phyloP scores from a whole-genome alignment of 2,329 filamentous ascomycete species.

The Fusarium metavorans region DNA sequence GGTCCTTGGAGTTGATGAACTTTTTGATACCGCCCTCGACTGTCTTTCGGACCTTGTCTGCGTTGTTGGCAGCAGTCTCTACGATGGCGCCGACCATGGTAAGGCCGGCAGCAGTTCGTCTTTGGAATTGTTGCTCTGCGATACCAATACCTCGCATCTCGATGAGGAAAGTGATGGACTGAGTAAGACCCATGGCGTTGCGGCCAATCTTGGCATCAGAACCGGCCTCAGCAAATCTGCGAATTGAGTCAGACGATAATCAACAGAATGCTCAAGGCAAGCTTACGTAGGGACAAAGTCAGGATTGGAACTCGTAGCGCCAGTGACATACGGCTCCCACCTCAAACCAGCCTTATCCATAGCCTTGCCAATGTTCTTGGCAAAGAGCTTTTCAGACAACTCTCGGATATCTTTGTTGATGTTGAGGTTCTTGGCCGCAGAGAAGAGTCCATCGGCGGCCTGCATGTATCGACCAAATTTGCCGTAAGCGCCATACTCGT shows the following conservation, averaged over 20 bases:
- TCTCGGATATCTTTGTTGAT: conserved; percentile 47
- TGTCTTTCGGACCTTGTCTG: conserved; percentile 41
- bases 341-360: conserved; percentile 45
- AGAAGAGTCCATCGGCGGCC: conserved; percentile 47
- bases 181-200: conserved; percentile 46
- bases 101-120: conserved; percentile 44
- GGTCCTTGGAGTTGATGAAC: conserved; percentile 44
- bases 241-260: fast-evolving
- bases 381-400: conserved; percentile 46
- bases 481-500: conserved; percentile 44
- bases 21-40: conserved; percentile 42
- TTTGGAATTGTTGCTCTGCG: conserved; percentile 47
- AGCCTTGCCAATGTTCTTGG: conserved; percentile 42
- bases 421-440: conserved; percentile 51
- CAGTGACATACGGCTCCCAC: conserved; percentile 47
- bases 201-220: conserved; percentile 48
- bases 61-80: conserved; percentile 46
- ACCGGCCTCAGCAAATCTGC: conserved; percentile 43
- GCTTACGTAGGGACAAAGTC: conserved; percentile 27
- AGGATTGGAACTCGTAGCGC: conserved; percentile 26
- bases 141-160: conserved; percentile 49
- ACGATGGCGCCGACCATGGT: conserved; percentile 45
- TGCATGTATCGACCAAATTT: conserved; percentile 41
- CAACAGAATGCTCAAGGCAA: fast-evolving
- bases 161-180: conserved; percentile 46